Base-by-base conservation (phyloP, 1,284 basidiomycete genomes). In the Moesziomyces globuligerus region DNA sequence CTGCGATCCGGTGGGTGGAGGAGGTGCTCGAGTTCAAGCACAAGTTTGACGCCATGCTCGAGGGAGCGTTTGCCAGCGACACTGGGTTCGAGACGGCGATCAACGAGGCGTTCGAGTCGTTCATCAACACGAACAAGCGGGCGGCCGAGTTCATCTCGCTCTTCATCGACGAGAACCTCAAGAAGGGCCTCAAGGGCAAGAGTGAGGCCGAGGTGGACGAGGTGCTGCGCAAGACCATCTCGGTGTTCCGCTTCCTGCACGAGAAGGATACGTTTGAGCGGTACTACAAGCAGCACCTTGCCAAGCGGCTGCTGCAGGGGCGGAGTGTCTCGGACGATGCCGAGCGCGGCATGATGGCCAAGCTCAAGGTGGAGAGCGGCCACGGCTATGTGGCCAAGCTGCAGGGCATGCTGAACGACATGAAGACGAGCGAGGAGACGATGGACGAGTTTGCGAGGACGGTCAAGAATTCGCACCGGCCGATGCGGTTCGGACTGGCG, bases 321-420 rank as follows among this genome's bases (percentile, higher is more conserved):
- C 89, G 93, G 18, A 95, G 92, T 26, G 90, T 94, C 3, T 95
- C 93, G 1, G 96, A 98, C 80, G 96, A 99, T 83, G 95, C 96
- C 2, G 96, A 99, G 83, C 90, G 92, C 48, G 93, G 92, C 56
- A 98, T 99, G 95, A 88, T 99, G 13, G 91, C 93, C 48, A 98
- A 98, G 84, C 89, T 99, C 81, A 98, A 98, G 85, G 87, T 98
- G 37, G 94, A 98, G 83, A 93, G 91, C 77, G 96, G 96, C 8
- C 92, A 91, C 79, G 93, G 95, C 79, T 99, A 98, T 82, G 98
- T 96, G 0, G 93, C 97, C 83, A 96, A 96, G 82, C 86, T 98
- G 72, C 95, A 98, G 83, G 95, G 96, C 52, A 99, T 99, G 96
- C 95, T 99, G 86, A 89, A 94, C 75, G 96, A 99, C 81, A 95